Percentiles rank a stretch among this genome's conserved stretches.
phyloP scores from a whole-genome alignment of 768 basidiomycete genomes.

The Boletus patriciae region DNA sequence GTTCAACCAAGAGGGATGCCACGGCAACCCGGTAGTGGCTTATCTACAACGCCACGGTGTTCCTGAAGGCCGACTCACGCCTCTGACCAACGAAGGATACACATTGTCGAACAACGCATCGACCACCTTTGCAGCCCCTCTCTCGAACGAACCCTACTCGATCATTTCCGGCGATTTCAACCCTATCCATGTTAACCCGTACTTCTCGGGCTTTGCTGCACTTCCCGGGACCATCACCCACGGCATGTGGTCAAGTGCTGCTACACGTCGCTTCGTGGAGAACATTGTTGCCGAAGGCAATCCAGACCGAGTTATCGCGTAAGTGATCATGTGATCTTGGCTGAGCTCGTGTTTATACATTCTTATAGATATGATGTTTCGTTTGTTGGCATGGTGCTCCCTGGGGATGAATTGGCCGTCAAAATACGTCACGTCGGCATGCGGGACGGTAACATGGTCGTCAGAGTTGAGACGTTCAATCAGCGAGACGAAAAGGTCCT shows the following conservation, averaged over 20 bases:
- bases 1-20: constrained; percentile 82
- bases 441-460: constrained; percentile 90
- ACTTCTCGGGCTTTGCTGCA: constrained; percentile 91
- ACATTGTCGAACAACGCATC: constrained; percentile 64
- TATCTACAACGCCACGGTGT: constrained; percentile 92
- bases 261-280: constrained; percentile 90
- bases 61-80: constrained; percentile 70
- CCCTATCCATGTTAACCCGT: constrained; percentile 98
- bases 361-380: constrained; percentile 76
- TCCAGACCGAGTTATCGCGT: constrained; percentile 88
- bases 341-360: constrained; percentile 1
- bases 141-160: constrained; percentile 95
- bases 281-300: constrained; percentile 90
- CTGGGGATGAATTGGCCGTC: constrained; percentile 82
- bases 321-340: constrained; percentile 36
- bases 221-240: constrained; percentile 97
- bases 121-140: constrained; percentile 75
- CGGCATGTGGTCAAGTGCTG: constrained; percentile 95
- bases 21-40: constrained; percentile 90
- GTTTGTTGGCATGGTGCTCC: constrained; percentile 98
- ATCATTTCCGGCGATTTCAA: constrained; percentile 97
- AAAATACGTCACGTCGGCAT: constrained; percentile 88
- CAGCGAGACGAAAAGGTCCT: constrained; percentile 87
- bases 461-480: constrained; percentile 86
- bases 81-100: constrained; percentile 86